Evolutionary conservation across 2,329 filamentous ascomycete species (phyloP), one percentile per base, ranked within the genome.

Genomic region (Apiospora marii): DNA sequence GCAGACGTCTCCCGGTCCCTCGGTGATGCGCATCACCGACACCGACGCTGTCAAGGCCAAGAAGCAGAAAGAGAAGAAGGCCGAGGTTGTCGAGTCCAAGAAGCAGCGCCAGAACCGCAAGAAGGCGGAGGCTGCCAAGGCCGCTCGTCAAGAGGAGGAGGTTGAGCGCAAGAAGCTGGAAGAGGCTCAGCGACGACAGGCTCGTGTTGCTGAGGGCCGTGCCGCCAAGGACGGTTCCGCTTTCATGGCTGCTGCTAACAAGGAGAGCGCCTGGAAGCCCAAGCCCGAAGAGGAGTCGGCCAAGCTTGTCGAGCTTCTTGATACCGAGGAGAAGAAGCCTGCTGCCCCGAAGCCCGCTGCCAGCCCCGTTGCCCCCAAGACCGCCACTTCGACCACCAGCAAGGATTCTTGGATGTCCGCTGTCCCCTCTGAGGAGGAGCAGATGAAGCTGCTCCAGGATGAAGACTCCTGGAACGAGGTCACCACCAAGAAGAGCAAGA

Each of bases 61-160:
- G 83, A 84, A 87, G 75, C 91, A 91, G 84, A 86, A 89, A 78
- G 84, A 87, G 76, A 90, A 92, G 84, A 85, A 87, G 53, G 87
- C 89, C 75, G 91, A 94, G 82, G 88, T 89, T 68, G 89, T 88
- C 24, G 93, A 98, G 87, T 93, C 92, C 27, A 98, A 98, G 92
- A 98, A 98, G 87, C 94, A 97, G 86, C 92, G 95, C 73, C 95
- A 98, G 86, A 96, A 98, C 85, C 90, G 92, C 77, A 91, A 93
- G 86, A 98, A 98, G 90, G 91, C 90, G 49, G 95, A 98, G 84
- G 92, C 91, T 72, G 91, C 91, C 79, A 96, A 94, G 87, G 86
- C 87, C 43, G 87, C 90, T 72, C 91, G 93, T 43, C 92, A 95
- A 80, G 92, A 93, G 77, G 90, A 92, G 0, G 95, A 98, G 84